A percentile compares a stretch with the other conserved stretches of the same genome.
These are phyloP conservation scores for Silene coronaria DNA, from an alignment of 179 eudicot genomes.

Conservation along the genomic window DNA sequence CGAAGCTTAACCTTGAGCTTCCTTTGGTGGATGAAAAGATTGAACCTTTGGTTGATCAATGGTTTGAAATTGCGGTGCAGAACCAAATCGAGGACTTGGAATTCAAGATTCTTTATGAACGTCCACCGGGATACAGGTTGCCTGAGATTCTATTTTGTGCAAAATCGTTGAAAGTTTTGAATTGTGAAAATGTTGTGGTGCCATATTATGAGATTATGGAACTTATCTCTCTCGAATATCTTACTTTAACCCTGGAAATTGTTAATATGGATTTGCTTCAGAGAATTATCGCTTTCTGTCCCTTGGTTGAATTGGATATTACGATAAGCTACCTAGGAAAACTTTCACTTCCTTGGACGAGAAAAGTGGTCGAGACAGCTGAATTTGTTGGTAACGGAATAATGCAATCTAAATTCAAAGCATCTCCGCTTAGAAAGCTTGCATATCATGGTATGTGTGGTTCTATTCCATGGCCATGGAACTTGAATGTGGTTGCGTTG, in stretches of 20 bases:
- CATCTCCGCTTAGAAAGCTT: neutral
- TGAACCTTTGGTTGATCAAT: neutral
- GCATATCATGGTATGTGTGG: neutral
- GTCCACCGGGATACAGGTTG: neutral
- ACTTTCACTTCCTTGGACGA: neutral
- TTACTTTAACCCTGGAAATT: neutral
- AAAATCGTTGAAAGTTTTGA: neutral
- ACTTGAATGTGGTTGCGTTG: neutral
- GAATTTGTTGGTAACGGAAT: neutral
- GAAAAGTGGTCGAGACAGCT: neutral
- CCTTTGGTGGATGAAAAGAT: neutral
- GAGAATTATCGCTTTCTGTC: neutral
- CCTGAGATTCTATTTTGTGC: slow-evolving; percentile 1
- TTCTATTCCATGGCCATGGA: neutral
- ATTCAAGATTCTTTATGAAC: neutral
- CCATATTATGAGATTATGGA: neutral
- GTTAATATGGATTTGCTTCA: slow-evolving; percentile 3
- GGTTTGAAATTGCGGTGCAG: neutral
- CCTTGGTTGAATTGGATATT: neutral
- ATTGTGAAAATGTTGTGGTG: neutral
- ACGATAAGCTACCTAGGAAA: neutral
- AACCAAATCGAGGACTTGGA: neutral
- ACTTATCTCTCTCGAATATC: neutral
- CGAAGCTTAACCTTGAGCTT: neutral
- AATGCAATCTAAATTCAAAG: neutral